Percentiles rank a stretch among this genome's conserved stretches.
These are phyloP conservation scores for Aspergillus conjunctus DNA, from an alignment of 495 filamentous ascomycete genomes.

Conservation along the genomic window DNA sequence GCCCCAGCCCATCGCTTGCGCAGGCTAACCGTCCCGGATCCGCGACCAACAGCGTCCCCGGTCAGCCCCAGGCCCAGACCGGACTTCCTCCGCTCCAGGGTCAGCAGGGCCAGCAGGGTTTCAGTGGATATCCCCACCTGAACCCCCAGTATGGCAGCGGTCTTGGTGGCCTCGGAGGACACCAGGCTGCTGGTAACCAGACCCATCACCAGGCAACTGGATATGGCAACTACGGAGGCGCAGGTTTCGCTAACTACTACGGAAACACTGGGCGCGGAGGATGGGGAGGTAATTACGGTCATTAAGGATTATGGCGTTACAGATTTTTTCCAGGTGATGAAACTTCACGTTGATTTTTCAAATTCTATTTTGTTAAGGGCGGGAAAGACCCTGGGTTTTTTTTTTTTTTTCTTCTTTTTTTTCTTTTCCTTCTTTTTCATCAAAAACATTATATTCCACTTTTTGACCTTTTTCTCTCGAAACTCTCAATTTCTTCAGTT, in stretches of 20 bases:
- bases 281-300: conserved; percentile 73
- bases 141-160: conserved; percentile 70
- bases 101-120: conserved; percentile 64
- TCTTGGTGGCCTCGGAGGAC: conserved; percentile 69
- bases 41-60: conserved; percentile 71
- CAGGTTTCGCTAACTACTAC: conserved; percentile 59
- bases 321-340: conserved; percentile 36
- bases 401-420: too few species aligned
- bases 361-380: conserved; percentile 26
- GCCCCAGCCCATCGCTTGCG: conserved; percentile 81
- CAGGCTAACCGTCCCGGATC: conserved; percentile 82
- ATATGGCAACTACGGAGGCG: conserved; percentile 53
- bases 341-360: conserved; percentile 28
- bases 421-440: conserved; percentile 7
- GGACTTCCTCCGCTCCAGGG: conserved; percentile 78
- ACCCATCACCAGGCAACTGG: conserved; percentile 61
- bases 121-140: conserved; percentile 75
- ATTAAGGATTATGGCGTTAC: conserved; percentile 44
- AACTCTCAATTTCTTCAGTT: conserved; percentile 2
- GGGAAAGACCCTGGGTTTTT: conserved; percentile 22
- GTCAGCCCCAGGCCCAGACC: conserved; percentile 57
- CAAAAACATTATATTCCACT: conserved; percentile 29
- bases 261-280: conserved; percentile 57
- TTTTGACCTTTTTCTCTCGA: conserved; percentile 15
- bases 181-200: conserved; percentile 60